These are phyloP conservation scores for Aegilops tauschii DNA, from an alignment of 176 grass and related monocot species.

Conservation along the genomic window DNA sequence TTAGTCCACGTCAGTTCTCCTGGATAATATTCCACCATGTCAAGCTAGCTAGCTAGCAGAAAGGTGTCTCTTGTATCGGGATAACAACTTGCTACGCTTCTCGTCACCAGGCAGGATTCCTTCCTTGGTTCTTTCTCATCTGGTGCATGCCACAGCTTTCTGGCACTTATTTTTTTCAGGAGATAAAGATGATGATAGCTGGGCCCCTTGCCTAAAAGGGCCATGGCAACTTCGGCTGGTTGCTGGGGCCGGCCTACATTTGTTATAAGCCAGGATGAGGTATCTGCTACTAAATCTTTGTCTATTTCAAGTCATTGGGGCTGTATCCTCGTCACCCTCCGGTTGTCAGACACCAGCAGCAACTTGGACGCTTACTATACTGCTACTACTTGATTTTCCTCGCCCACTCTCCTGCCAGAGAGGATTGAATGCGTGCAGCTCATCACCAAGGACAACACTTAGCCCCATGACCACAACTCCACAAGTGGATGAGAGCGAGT, in stretches of 20 bases:
- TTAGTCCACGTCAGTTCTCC: not conserved
- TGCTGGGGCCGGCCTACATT: not conserved
- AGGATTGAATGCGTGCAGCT: not conserved
- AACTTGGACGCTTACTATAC: conserved; percentile 10
- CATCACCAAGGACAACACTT: not conserved
- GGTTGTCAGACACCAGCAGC: conserved; percentile 32
- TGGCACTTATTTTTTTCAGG: not conserved
- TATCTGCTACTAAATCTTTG: not conserved
- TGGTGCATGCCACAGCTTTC: not conserved
- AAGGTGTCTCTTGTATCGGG: not conserved
- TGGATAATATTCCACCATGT: conserved; percentile 8
- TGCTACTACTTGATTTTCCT: conserved; percentile 13
- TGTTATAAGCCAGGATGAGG: not conserved
- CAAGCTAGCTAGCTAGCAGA: not conserved
- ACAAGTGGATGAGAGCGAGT: not conserved
- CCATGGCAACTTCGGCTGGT: not conserved
- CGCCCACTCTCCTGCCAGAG: not conserved
- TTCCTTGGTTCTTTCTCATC: conserved; percentile 43
- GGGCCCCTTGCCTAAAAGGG: conserved; percentile 24
- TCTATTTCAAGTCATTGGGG: not conserved
- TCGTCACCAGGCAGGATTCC: not conserved
- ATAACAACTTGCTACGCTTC: not conserved
- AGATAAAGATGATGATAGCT: not conserved
- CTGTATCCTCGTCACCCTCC: conserved; percentile 14
- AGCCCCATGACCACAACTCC: not conserved